A percentile compares a stretch with the other conserved stretches of the same genome.
Conservation (phyloP, 2,329 filamentous ascomycete genomes). For the Claviceps maximensis region DNA sequence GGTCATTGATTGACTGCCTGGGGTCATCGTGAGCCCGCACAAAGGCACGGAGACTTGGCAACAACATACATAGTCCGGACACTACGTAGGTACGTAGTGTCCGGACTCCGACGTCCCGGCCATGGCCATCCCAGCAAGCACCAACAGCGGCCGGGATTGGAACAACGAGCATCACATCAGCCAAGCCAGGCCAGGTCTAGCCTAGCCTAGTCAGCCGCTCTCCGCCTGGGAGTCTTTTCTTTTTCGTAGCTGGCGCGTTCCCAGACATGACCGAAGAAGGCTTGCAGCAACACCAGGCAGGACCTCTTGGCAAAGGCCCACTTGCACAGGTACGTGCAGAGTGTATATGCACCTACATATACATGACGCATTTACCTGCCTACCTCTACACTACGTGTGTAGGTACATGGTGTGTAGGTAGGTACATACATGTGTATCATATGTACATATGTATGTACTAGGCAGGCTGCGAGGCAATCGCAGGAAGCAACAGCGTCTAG, state of each 20-base stretch:
- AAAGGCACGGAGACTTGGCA: neutral
- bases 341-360: neutral
- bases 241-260: neutral
- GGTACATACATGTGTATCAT: too few relatives aligned
- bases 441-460: too few relatives aligned
- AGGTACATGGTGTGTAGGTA: too few relatives aligned
- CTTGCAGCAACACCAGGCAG: neutral
- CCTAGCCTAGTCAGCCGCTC: neutral
- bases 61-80: neutral
- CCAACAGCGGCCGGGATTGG: neutral
- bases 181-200: neutral
- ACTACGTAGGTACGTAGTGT: too few relatives aligned
- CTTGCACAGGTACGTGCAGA: too few relatives aligned
- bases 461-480: neutral
- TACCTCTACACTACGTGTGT: too few relatives aligned
- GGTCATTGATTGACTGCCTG: neutral
- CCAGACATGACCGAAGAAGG: neutral
- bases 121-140: neutral
- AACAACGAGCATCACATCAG: neutral
- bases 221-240: neutral
- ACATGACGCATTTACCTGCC: too few relatives aligned
- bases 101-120: too few relatives aligned
- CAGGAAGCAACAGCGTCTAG: conserved; percentile 3
- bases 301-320: neutral
- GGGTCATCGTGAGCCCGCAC: neutral